Percentiles rank a stretch among this genome's conserved stretches.
Conservation (phyloP, 2,329 filamentous ascomycete species). For the Chaetomium sp. region DNA sequence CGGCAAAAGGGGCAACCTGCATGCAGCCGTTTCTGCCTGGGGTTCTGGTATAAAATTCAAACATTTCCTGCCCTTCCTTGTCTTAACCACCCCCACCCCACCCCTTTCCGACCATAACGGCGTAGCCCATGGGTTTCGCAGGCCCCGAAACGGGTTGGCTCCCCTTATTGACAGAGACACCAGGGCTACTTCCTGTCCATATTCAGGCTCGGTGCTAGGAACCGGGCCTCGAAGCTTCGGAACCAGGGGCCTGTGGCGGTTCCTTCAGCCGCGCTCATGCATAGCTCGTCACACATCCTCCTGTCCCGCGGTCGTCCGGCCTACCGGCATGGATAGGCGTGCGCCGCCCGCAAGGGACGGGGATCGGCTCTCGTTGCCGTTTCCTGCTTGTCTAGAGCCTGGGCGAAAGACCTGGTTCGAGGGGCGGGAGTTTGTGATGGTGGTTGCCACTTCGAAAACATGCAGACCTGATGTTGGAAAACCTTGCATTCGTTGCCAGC, state of each 20-base stretch:
- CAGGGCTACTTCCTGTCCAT: constrained; percentile 16
- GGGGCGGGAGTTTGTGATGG: neutral
- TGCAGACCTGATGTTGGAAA: neutral
- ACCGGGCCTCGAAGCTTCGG: constrained; percentile 12
- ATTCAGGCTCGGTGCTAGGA: constrained; percentile 11
- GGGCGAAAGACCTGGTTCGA: neutral
- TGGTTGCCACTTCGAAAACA: neutral
- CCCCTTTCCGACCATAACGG: constrained; percentile 20
- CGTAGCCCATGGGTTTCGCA: constrained; percentile 22
- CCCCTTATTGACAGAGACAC: constrained; percentile 26
- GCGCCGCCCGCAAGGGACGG: neutral
- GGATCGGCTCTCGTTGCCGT: neutral
- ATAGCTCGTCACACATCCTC: constrained; percentile 25
- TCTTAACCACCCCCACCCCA: constrained; percentile 8
- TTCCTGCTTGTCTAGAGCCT: neutral
- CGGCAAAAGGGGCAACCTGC: constrained; percentile 28
- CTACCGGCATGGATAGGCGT: neutral
- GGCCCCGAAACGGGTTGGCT: constrained; percentile 20
- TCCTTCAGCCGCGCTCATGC: constrained; percentile 26
- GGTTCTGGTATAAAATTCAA: constrained; percentile 29
- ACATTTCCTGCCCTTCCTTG: constrained; percentile 13
- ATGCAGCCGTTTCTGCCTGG: constrained; percentile 35
- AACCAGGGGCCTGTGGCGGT: neutral
- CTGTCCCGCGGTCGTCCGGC: constrained; percentile 4
- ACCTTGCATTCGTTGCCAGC: neutral